Evolutionary conservation across 176 grass and related monocot species (phyloP).

Genomic region (Miscanthus lutarioriparius): DNA sequence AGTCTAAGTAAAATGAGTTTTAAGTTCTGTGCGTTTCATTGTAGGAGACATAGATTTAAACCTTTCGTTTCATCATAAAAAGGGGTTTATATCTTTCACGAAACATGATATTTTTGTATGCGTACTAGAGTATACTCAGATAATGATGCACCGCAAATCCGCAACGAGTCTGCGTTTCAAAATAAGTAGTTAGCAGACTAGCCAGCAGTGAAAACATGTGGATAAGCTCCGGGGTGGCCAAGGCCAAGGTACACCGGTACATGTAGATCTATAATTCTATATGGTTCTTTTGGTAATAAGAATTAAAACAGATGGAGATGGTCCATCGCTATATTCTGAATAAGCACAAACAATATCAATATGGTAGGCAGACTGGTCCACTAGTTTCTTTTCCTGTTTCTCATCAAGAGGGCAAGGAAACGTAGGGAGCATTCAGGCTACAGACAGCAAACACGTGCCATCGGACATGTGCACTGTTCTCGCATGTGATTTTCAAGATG

Average conservation of each 20-base stretch:
- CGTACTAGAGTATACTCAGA: not conserved
- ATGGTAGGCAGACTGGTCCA: not conserved
- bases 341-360: not conserved
- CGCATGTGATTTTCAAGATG: not conserved
- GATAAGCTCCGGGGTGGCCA: not conserved
- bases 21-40: not conserved
- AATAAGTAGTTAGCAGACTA: not conserved
- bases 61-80: no score
- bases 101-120: not conserved
- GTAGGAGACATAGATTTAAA: not conserved
- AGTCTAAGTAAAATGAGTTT: no score
- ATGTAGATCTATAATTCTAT: not conserved
- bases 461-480: not conserved
- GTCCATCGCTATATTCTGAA: not conserved
- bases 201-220: no score
- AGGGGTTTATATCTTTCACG: not conserved
- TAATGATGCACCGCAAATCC: no score
- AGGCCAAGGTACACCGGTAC: no score
- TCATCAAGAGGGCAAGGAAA: not conserved
- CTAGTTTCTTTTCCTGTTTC: not conserved
- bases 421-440: not conserved
- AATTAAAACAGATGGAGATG: not conserved
- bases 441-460: not conserved
- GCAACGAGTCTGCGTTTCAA: not conserved
- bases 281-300: not conserved